Evolutionary conservation across 176 grass and related monocot species (phyloP).

Genomic region (Rhynchospora pubera): DNA sequence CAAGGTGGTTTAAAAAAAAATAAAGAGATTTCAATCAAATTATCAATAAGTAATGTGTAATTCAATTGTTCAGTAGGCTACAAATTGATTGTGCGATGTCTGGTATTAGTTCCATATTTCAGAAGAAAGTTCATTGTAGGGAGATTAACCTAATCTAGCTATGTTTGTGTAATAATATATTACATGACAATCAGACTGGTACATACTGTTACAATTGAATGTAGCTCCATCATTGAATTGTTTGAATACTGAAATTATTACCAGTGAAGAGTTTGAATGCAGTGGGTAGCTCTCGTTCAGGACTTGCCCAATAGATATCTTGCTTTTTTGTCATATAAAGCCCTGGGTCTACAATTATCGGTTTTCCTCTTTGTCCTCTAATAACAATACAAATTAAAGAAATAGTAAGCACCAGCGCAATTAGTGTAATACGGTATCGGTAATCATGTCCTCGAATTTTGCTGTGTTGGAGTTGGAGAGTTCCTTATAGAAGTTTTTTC

Average conservation of each 20-base stretch:
- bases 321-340: constrained; percentile 51
- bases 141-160: background rate
- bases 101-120: background rate
- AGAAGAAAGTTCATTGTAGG: background rate
- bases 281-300: constrained; percentile 47
- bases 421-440: background rate
- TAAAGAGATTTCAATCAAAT: background rate
- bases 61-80: background rate
- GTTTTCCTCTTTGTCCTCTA: constrained; percentile 47
- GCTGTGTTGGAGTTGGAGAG: background rate
- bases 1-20: background rate
- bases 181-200: background rate
- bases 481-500: background rate
- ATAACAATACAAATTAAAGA: background rate
- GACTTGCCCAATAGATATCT: constrained; percentile 57
- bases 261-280: constrained; percentile 86
- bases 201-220: background rate
- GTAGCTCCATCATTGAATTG: background rate
- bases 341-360: constrained; percentile 74
- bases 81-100: background rate
- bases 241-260: background rate
- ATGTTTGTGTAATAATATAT: background rate
- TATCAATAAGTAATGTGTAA: background rate
- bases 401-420: background rate
- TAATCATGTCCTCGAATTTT: background rate